A percentile compares a stretch with the other conserved stretches of the same genome.
These are phyloP conservation scores for Taxawa tesnikishii DNA, from an alignment of 2,329 filamentous ascomycete species.

Conservation along the genomic window DNA sequence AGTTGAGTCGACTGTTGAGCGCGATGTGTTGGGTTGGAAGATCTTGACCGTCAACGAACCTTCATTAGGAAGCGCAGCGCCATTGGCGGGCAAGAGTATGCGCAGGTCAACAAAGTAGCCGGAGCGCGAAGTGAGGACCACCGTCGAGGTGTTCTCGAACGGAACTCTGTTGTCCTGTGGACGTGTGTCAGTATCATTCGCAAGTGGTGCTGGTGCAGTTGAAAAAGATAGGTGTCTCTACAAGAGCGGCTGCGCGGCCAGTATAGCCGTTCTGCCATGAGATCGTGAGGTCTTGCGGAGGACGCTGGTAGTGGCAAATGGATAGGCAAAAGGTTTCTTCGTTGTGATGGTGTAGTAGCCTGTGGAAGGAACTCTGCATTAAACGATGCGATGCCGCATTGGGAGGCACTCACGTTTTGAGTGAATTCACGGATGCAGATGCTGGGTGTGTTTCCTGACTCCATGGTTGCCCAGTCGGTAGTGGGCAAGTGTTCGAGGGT, in stretches of 20 bases:
- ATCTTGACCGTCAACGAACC: constrained; percentile 4
- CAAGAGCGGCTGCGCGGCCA: too few relatives aligned
- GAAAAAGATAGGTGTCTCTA: too few relatives aligned
- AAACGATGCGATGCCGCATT: too few relatives aligned
- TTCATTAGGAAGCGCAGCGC: constrained; percentile 11
- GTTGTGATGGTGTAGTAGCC: neutral
- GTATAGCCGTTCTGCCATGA: too few relatives aligned
- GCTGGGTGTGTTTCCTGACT: constrained; percentile 9
- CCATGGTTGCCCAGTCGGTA: too few relatives aligned
- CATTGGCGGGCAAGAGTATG: constrained; percentile 24
- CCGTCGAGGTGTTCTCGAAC: constrained; percentile 52
- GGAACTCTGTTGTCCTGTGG: too few relatives aligned
- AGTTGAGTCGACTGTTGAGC: too few relatives aligned
- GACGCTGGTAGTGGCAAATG: too few relatives aligned
- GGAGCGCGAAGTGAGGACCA: constrained; percentile 50
- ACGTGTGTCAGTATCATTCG: neutral
- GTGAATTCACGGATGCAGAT: constrained; percentile 50
- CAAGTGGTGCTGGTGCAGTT: neutral
- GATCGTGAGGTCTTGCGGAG: too few relatives aligned
- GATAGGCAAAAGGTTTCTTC: too few relatives aligned
- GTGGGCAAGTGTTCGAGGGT: too few relatives aligned
- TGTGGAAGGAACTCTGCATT: too few relatives aligned
- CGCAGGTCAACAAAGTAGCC: constrained; percentile 51
- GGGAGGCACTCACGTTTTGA: constrained; percentile 29
- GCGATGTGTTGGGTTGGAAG: neutral